Evolutionary conservation across 345 rosid species (phyloP), one percentile per base, ranked within the genome.

Genomic region (Pugionium cornutum): DNA sequence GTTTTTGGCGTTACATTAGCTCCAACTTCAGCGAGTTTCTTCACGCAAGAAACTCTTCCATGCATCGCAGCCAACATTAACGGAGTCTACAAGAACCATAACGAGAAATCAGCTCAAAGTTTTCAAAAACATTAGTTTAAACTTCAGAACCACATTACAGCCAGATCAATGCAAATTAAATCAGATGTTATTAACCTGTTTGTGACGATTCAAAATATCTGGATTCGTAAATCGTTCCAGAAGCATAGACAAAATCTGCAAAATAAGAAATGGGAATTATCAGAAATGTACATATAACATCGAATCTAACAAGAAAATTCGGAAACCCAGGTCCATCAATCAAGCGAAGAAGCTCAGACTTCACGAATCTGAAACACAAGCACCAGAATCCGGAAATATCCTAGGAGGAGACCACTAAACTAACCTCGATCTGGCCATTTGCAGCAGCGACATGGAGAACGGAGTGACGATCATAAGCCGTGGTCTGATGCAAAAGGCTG

Each of bases 21-120:
- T 57, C 98, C 99, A 25, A 94, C 96, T 79, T 83, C 89, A 49
- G 92, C 75, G 57, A 95, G 91, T 83, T 81, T 91, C 79, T 82
- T 75, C 78, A 95, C 78, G 61, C 98, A 95, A 31, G 73, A 63
- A 71, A 86, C 86, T 77, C 82, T 95, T 29, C 99, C 99, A 63
- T 86, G 83, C 97, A 95, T 95, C 64, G 98, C 97, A 60, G 99
- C 98, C 54, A 95, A 67, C 99, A 91, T 95, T 49, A 95, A 87
- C 7, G 99, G 99, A 69, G 98, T 87, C 99, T 95, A 59, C 45
- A 62, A 1, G 10, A 53, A 42, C 9, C 44, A 11, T 29, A n/a
- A 1, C 11, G 10, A 59, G 18, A 40, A 42, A 46, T 18, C 68
- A 57, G 37, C 35, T 58, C 51, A 34, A 68, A 18, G 18, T 18